A percentile compares a stretch with the other conserved stretches of the same genome.
phyloP scores from a whole-genome alignment of 768 basidiomycete species.

The Mycena rosella region DNA sequence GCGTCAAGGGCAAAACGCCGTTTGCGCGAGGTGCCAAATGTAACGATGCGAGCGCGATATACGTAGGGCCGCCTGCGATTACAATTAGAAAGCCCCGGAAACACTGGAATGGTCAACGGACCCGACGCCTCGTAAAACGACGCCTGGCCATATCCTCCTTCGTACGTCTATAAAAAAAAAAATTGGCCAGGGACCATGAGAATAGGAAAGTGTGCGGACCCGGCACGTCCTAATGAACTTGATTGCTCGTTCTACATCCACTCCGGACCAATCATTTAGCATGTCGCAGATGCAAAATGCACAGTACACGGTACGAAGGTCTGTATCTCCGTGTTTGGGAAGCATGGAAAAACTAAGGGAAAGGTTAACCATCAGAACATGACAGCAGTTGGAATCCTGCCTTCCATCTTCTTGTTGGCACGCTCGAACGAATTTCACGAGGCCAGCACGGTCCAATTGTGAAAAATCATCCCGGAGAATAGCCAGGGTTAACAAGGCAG shows the following conservation, averaged over 20 bases:
- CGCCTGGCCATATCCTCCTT: conserved; percentile 92
- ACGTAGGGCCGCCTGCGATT: conserved; percentile 88
- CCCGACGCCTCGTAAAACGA: conserved; percentile 90
- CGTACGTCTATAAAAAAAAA: conserved; percentile 75
- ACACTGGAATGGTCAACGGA: conserved; percentile 44
- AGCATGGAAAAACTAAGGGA: conserved; percentile 75
- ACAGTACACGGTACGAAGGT: conserved; percentile 88
- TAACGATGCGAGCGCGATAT: conserved; percentile 87
- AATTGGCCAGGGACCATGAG: conserved; percentile 17
- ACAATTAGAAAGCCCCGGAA: not conserved
- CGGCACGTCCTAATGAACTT: conserved; percentile 78
- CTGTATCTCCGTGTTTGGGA: conserved; percentile 78
- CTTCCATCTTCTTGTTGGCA: conserved; percentile 90
- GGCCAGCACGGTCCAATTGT: conserved; percentile 73
- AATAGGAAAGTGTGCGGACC: conserved; percentile 57
- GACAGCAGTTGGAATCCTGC: conserved; percentile 54
- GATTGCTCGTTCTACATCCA: conserved; percentile 72
- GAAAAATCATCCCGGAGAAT: conserved; percentile 90
- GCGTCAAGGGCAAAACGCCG: conserved; percentile 44
- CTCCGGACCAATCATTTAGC: conserved; percentile 82
- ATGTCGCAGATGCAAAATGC: conserved; percentile 87
- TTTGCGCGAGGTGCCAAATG: conserved; percentile 58
- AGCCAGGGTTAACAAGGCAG: conserved; percentile 84
- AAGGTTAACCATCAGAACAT: conserved; percentile 15
- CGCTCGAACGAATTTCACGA: conserved; percentile 73